phyloP scores from a whole-genome alignment of 139 green algal genomes.

The Chlorella sp. region DNA sequence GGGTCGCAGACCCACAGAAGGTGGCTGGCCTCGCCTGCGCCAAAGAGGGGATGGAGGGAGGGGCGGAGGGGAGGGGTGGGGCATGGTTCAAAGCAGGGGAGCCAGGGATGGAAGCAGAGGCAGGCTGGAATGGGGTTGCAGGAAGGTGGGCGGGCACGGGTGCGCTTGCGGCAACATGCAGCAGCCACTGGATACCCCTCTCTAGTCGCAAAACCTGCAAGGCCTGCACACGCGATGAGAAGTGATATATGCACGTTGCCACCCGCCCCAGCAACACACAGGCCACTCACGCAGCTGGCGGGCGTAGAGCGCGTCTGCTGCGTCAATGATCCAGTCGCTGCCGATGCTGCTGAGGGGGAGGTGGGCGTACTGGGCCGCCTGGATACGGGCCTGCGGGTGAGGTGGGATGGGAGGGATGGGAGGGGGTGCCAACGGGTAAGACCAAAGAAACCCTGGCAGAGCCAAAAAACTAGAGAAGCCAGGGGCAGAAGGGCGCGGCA shows the following conservation, averaged over 20 bases:
- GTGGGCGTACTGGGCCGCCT: conserved; percentile 84
- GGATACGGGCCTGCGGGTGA: conserved; percentile 54
- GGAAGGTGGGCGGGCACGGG: too few species aligned
- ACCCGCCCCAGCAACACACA: neutral
- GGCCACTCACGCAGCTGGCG: conserved; percentile 66
- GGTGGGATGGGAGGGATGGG: neutral
- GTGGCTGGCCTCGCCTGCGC: conserved; percentile 62
- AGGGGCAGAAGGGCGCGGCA: neutral
- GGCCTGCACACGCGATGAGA: neutral
- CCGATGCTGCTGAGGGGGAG: conserved; percentile 83
- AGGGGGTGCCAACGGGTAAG: neutral
- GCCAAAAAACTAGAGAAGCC: neutral
- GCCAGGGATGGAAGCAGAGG: neutral
- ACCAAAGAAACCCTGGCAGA: neutral
- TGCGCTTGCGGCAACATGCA: neutral
- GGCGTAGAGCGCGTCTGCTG: conserved; percentile 82
- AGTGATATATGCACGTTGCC: neutral
- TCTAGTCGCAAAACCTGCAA: neutral
- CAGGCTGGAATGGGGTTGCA: neutral
- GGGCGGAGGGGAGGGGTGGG: neutral
- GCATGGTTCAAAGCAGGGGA: neutral
- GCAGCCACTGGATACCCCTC: neutral
- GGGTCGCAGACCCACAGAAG: conserved; percentile 79
- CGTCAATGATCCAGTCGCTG: conserved; percentile 73
- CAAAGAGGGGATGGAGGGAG: neutral